phyloP scores from a whole-genome alignment of 2,329 filamentous ascomycete genomes.

The Aspergillus alliaceus region DNA sequence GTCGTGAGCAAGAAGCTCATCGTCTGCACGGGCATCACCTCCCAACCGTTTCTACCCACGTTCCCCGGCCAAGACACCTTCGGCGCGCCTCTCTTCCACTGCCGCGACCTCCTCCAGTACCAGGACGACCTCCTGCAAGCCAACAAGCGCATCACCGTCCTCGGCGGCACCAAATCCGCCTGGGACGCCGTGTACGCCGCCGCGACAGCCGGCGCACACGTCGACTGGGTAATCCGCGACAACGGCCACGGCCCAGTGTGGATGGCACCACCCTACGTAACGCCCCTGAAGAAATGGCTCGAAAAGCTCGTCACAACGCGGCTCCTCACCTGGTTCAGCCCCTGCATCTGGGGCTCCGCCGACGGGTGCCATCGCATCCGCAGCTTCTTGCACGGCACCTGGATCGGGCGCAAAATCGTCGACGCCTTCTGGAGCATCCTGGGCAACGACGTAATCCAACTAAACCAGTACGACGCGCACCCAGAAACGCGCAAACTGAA shows the following conservation, averaged over 20 bases:
- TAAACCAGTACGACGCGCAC: conserved; percentile 48
- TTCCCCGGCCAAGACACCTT: conserved; percentile 55
- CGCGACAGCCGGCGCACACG: conserved; percentile 52
- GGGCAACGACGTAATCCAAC: conserved; percentile 48
- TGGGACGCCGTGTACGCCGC: conserved; percentile 64
- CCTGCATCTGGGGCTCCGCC: conserved; percentile 68
- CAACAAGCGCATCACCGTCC: conserved; percentile 44
- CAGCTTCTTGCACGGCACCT: conserved; percentile 52
- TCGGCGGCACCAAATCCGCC: conserved; percentile 63
- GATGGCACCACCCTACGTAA: conserved; percentile 56
- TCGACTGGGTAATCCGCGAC: conserved; percentile 44
- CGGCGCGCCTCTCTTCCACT: conserved; percentile 57
- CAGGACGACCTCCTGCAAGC: conserved; percentile 31
- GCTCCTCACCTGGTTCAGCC: conserved; percentile 71
- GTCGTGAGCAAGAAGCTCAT: conserved; percentile 53
- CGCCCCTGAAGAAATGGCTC: conserved; percentile 65
- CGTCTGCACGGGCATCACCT: conserved; percentile 62
- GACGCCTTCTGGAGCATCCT: conserved; percentile 56
- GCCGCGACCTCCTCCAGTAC: conserved; percentile 51
- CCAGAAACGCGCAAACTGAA: conserved; percentile 47
- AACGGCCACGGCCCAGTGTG: conserved; percentile 43
- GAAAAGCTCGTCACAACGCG: conserved; percentile 68
- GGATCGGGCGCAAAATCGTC: conserved; percentile 50
- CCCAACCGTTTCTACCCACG: conserved; percentile 55
- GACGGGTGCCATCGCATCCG: conserved; percentile 56